Base-by-base conservation (phyloP, 2,329 filamentous ascomycete species). In the Zelopaecilomyces penicillatus region DNA sequence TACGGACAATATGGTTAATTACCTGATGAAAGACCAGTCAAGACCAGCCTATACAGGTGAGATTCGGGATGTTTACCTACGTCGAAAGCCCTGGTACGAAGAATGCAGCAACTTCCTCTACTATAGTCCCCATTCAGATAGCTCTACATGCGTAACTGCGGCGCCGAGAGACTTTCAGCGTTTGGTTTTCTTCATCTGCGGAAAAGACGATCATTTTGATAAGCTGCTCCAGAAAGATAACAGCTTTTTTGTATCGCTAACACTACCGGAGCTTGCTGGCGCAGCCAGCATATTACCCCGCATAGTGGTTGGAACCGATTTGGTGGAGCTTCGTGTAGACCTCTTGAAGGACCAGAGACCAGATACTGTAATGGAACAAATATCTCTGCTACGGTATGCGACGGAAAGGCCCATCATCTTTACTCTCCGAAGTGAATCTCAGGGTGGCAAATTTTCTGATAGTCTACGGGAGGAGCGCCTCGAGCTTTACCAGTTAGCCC, bases 71-170 rank as follows among this genome's bases (percentile, higher is more conserved):
- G 91, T 98, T 3, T 98, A 95, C 74, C 70, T 87, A 46, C 83
- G 91, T 43, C 82, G 93, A 33, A 93, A 89, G 63, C 85, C 83
- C 3, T 95, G 87, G 82, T 97, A 88, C 65, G 76, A 87, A 46
- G 80, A 91, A 62, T 97, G 93, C 72, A 96, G 90, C 70, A 98
- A 95, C 61, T 84, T 88, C 56, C 82, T 94, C 55, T 97, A 95
- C 68, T 86, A 91, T 68, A 95, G 87, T 62, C 87, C 88, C 41
- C 80, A 78, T 52, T 55, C 66, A 1, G 67, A 59, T 30, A 54
- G 32, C 8, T 32, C 50, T 28, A 50, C 49, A n/a, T 53, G 51
- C 11, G 44, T 49, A 11, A 51, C 48, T 8, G 51, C 39, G 19
- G 59, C 64, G 26, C 65, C 64, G 2, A 51, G 50, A 8, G 65